Percentiles rank a stretch among this genome's conserved stretches.
These are phyloP conservation scores for Cyclotella atomus DNA, from an alignment of 108 stramenopile species.

Conservation along the genomic window DNA sequence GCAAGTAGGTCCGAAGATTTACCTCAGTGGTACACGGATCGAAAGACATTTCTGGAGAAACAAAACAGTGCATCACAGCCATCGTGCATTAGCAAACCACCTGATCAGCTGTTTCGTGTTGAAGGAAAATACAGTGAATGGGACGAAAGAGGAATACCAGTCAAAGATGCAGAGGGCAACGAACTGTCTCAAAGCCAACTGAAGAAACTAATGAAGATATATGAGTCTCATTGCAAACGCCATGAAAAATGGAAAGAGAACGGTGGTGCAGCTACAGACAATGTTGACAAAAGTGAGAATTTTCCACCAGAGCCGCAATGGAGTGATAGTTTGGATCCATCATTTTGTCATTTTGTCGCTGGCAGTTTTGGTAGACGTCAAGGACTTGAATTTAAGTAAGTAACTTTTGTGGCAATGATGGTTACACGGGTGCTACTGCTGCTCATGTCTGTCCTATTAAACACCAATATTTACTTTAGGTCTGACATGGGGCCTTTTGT, in stretches of 20 bases:
- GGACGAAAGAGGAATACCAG: constrained; percentile 58
- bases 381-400: constrained; percentile 60
- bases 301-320: constrained; percentile 12
- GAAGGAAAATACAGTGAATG: constrained; percentile 28
- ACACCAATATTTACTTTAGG: too few species aligned
- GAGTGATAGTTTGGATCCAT: constrained; percentile 38
- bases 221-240: constrained; percentile 58
- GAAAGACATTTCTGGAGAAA: background rate
- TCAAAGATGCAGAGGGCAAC: constrained; percentile 47
- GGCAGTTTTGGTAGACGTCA: constrained; percentile 75
- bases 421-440: too few species aligned
- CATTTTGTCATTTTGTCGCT: constrained; percentile 53
- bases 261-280: background rate
- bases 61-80: background rate
- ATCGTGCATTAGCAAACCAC: constrained; percentile 34
- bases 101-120: constrained; percentile 56
- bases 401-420: too few species aligned
- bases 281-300: background rate
- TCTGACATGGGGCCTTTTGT: constrained; percentile 5
- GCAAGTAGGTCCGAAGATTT: background rate
- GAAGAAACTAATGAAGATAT: constrained; percentile 61
- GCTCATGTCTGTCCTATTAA: too few species aligned
- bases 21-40: constrained; percentile 20
- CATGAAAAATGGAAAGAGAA: constrained; percentile 54
- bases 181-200: constrained; percentile 58